Conservation (phyloP, 176 grass and related monocot species). For the Triticum timopheevii region DNA sequence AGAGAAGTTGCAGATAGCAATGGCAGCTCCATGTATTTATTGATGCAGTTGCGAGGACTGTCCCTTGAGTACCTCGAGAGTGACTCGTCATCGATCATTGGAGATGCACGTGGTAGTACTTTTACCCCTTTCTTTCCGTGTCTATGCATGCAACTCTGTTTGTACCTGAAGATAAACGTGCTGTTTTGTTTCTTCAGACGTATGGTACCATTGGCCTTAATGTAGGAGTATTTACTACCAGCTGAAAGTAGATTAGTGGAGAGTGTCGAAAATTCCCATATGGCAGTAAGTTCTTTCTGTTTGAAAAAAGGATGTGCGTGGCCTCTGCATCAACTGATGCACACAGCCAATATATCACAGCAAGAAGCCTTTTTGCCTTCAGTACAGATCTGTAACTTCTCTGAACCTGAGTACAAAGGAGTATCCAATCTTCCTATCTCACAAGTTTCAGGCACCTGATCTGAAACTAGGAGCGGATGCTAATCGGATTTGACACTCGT, state of each 20-base stretch:
- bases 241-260: no score
- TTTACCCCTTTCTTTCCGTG: not conserved
- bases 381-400: not conserved
- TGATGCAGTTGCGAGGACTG: not conserved
- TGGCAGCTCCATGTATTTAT: not conserved
- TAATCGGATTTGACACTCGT: no score
- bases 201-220: no score
- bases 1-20: not conserved
- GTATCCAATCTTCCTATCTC: no score
- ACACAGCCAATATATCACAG: no score
- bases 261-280: not conserved
- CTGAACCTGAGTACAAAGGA: not conserved
- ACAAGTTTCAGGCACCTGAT: no score
- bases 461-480: not conserved
- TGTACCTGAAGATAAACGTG: no score
- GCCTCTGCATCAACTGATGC: no score
- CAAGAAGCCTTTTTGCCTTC: not conserved
- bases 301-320: no score
- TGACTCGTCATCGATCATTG: not conserved
- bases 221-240: no score
- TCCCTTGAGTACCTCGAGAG: not conserved
- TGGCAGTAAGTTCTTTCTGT: not conserved
- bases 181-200: no score
- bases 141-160: not conserved
- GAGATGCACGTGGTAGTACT: not conserved